Conservation (phyloP, 306 rosid genomes). For the Betula pendula region DNA sequence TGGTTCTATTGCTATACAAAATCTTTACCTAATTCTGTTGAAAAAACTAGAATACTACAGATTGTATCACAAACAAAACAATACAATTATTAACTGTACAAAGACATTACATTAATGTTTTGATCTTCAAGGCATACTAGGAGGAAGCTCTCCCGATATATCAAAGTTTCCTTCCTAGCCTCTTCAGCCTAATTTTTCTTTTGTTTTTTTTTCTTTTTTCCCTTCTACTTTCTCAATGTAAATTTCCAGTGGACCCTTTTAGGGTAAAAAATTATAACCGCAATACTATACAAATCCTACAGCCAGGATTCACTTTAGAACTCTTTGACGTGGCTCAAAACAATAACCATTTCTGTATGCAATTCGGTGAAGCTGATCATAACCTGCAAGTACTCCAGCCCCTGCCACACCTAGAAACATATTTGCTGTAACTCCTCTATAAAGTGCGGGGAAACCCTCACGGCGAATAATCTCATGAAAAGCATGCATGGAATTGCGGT, state of each 20-base stretch:
- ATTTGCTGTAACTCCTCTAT: constrained; percentile 83
- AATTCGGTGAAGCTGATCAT: constrained; percentile 74
- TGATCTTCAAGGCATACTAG: constrained; percentile 4
- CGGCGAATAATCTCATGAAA: constrained; percentile 64
- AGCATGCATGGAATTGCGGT: constrained; percentile 66
- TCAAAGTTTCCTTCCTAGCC: not conserved
- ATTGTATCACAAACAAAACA: constrained; percentile 7
- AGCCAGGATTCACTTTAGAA: constrained; percentile 44
- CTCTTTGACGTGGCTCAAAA: constrained; percentile 42
- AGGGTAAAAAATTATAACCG: not conserved
- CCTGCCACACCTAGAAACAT: constrained; percentile 96
- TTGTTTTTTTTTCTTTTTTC: not conserved
- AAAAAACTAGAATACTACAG: not conserved
- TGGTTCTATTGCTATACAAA: not conserved
- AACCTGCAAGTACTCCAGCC: constrained; percentile 94
- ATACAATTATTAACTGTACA: constrained; percentile 1
- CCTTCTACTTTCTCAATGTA: not conserved
- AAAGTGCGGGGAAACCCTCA: constrained; percentile 77
- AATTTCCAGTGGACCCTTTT: constrained; percentile 5
- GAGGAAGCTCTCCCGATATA: constrained; percentile 4
- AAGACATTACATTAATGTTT: constrained; percentile 3
- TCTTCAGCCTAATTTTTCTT: not conserved
- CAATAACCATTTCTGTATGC: constrained; percentile 40
- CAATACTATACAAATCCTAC: not conserved
- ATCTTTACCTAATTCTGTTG: not conserved